phyloP scores from a whole-genome alignment of 2,329 filamentous ascomycete genomes.

The Cadophora luteo-olivacea region DNA sequence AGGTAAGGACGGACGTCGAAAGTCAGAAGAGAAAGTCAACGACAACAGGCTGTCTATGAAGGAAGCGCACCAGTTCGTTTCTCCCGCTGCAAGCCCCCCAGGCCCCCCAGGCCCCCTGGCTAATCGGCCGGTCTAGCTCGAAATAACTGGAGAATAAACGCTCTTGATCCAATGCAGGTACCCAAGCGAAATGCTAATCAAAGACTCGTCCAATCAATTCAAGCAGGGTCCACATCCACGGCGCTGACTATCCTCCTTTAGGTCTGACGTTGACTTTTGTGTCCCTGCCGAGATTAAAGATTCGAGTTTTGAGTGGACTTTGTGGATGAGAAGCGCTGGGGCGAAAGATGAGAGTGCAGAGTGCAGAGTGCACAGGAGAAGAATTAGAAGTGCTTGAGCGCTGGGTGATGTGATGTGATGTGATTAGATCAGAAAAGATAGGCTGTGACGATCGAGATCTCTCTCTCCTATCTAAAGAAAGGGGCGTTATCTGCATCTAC shows the following conservation, averaged over 20 bases:
- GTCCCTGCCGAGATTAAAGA: conserved; percentile 16
- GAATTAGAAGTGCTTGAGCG: background rate
- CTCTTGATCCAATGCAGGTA: conserved; percentile 10
- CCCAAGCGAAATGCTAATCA: conserved; percentile 15
- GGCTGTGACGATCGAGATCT: background rate
- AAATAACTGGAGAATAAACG: conserved; percentile 15
- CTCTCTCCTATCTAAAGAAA: background rate
- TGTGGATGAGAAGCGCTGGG: conserved; percentile 2
- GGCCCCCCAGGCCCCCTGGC: background rate
- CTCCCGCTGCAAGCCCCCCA: background rate
- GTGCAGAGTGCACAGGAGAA: background rate
- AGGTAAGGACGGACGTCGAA: conserved; percentile 18
- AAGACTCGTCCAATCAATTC: background rate
- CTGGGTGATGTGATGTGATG: conserved; percentile 7
- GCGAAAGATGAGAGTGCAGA: background rate
- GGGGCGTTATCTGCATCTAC: background rate
- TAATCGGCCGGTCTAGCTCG: conserved; percentile 4
- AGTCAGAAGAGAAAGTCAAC: conserved; percentile 1
- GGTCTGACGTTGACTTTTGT: background rate
- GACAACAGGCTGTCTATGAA: background rate
- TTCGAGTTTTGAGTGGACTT: conserved; percentile 5
- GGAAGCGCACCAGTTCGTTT: conserved; percentile 7
- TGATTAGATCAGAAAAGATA: conserved; percentile 10
- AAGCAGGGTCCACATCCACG: background rate
- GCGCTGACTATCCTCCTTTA: background rate